phyloP scores from a whole-genome alignment of 257 asterid species.

The Solanum sparsipilum region DNA sequence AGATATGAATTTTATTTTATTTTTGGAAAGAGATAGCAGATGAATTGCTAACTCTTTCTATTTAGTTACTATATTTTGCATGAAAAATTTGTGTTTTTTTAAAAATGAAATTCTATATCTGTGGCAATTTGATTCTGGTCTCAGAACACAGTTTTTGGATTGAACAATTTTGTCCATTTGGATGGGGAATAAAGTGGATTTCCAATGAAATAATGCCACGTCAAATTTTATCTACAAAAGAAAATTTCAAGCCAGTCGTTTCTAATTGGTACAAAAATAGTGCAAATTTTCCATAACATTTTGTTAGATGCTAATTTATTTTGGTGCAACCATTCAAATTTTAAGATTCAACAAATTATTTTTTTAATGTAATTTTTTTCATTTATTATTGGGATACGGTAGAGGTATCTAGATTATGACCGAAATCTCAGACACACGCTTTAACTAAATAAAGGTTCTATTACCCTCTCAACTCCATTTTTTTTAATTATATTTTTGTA shows the following conservation, averaged over 20 bases:
- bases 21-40: constrained; percentile 1
- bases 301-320: background rate
- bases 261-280: background rate
- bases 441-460: too few species aligned
- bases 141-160: background rate
- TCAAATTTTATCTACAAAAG: constrained; percentile 38
- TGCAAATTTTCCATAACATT: background rate
- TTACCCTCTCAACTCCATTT: too few species aligned
- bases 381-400: too few species aligned
- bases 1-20: background rate
- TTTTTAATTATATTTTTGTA: too few species aligned
- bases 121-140: background rate
- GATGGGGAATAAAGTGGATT: constrained; percentile 5
- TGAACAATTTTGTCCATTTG: constrained; percentile 2
- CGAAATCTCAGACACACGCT: rapidly evolving
- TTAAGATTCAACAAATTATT: too few species aligned
- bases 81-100: background rate
- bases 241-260: constrained; percentile 24
- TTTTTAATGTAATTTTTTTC: too few species aligned
- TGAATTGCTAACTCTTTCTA: background rate
- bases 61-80: constrained; percentile 1
- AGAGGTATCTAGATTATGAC: rapidly evolving
- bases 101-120: background rate
- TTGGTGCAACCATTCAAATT: too few species aligned
- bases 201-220: constrained; percentile 48